Conservation (phyloP, 164 flowering plant genomes). For the Magnolia changhungtana region DNA sequence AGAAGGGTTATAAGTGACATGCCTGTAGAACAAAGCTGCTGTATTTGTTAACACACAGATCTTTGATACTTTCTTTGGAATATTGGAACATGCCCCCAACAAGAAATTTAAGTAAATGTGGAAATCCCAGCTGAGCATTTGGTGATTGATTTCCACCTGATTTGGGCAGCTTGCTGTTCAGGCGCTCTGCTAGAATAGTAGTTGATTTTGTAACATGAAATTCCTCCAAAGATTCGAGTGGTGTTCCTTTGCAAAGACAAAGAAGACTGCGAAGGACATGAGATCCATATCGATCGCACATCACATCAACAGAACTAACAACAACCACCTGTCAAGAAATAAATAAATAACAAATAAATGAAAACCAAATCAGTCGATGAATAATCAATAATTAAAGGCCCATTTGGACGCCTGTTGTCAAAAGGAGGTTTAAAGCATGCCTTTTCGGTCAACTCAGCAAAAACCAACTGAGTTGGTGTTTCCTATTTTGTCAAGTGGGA, state of each 20-base stretch:
- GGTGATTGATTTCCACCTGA: conserved; percentile 20
- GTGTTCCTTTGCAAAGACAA: conserved; percentile 76
- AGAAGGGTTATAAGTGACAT: conserved; percentile 9
- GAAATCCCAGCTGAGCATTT: conserved; percentile 47
- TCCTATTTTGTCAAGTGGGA: too few relatives aligned
- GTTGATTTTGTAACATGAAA: conserved; percentile 62
- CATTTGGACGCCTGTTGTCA: too few relatives aligned
- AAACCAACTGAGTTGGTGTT: too few relatives aligned
- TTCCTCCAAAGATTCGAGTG: conserved; percentile 48
- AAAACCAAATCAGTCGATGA: neutral
- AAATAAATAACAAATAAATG: conserved; percentile 4
- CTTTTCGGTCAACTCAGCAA: too few relatives aligned
- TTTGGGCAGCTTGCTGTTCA: conserved; percentile 42
- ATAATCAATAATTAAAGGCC: too few relatives aligned
- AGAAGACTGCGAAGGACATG: conserved; percentile 94
- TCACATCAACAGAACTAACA: conserved; percentile 49
- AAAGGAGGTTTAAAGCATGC: too few relatives aligned
- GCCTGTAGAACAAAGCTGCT: conserved; percentile 90
- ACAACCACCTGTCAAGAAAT: conserved; percentile 52
- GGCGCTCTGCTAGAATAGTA: conserved; percentile 49
- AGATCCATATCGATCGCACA: conserved; percentile 82
- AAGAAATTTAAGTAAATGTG: conserved; percentile 54
- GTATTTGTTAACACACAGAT: conserved; percentile 55
- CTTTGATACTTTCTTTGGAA: conserved; percentile 35
- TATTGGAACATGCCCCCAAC: conserved; percentile 49